These are phyloP conservation scores for Scleroderma bovista DNA, from an alignment of 768 basidiomycete genomes.

Conservation along the genomic window DNA sequence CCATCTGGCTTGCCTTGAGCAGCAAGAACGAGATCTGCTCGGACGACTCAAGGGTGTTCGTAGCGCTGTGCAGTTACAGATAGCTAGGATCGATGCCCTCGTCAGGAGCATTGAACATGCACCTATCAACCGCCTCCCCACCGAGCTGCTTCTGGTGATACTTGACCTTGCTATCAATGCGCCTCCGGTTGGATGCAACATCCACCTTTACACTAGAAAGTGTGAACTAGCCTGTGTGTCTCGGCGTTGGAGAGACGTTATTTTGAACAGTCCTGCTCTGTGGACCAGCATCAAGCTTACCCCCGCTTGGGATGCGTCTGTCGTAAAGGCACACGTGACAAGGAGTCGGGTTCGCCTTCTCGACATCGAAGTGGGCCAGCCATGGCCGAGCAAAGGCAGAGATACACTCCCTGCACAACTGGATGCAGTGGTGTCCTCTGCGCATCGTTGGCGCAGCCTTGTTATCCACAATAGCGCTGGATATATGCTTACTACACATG, in stretches of 20 bases:
- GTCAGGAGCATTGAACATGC: neutral
- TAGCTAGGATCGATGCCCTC: neutral
- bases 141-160: neutral
- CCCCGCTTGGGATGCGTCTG: neutral
- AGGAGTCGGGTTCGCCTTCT: neutral
- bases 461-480: neutral
- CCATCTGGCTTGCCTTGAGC: neutral
- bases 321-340: neutral
- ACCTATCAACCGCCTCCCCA: neutral
- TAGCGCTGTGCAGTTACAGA: neutral
- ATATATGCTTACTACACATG: neutral
- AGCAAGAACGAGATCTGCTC: neutral
- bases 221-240: neutral
- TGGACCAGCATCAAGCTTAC: neutral
- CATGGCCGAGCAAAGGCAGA: neutral
- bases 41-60: neutral
- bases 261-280: neutral
- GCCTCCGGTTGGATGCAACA: conserved; percentile 16
- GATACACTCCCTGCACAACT: neutral
- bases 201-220: neutral
- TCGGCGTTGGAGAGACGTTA: neutral
- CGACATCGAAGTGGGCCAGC: neutral
- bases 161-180: conserved; percentile 31
- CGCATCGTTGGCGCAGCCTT: neutral
- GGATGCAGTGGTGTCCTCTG: neutral